Base-by-base conservation (phyloP, 1,284 basidiomycete genomes). In the Ustilago lituana region DNA sequence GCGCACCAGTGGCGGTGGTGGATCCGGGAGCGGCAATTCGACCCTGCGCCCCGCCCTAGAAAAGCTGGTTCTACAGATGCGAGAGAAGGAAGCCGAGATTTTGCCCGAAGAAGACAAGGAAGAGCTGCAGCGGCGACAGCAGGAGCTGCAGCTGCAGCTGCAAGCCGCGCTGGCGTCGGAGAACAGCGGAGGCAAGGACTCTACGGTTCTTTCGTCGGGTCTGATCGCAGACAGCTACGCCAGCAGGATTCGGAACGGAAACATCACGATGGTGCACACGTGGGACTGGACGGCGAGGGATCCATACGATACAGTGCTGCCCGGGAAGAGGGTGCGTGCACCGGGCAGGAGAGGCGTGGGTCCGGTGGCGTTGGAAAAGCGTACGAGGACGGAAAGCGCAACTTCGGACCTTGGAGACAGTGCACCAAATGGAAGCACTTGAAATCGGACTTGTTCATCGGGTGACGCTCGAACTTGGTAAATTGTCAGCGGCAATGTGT, bases 221-320 rank as follows among this genome's bases (percentile, higher is more conserved):
- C n/a, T 66, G 41, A 65, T 71, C 9, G 68, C 53, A 3, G 68
- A 71, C 26, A 71, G 68, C 37, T 71, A 71, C 24, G 62, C 68
- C 5, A 66, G 62, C 15, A 32, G 68, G n/a, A 71, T 71, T 27
- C 20, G 68, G 9, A 71, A 71, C 27, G 68, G 68, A n/a, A 66
- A 71, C 31, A 75, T 68, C 22, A 75, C 72, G n/a, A 57, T 75
- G 64, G 74, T 77, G 22, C 67, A 74, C 37, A 77, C 74, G 14
- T 77, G 74, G 74, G 73, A 75, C 37, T 75, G 73, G 73, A 64
- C 63, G 45, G 46, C 53, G 3, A 53, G 70, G 7, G 74, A 77
- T 49, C 64, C 62, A 15, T 67, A 48, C 17, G 74, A 77, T 41
- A 23, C 51, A 3, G 20, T 22, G 14, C 37, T 77, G 39, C 73